A percentile compares a stretch with the other conserved stretches of the same genome.
These are phyloP conservation scores for Cavenderia fasciculata DNA, from an alignment of 78 protist species.

Conservation along the genomic window DNA sequence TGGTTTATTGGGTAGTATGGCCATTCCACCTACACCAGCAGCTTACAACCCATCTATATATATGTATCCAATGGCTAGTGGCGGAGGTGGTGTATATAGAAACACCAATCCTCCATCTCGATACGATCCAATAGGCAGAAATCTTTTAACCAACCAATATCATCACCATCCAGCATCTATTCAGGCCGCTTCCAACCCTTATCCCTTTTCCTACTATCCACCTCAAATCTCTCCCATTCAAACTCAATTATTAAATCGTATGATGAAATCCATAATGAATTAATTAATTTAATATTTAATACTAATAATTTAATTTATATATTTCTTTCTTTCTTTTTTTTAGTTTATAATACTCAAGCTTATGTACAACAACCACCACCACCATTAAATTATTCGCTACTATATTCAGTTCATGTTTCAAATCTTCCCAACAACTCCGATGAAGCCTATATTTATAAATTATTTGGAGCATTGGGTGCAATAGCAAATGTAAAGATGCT, in stretches of 20 bases:
- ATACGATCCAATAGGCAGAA: background rate
- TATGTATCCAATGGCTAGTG: too few relatives aligned
- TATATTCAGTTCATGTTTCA: slow-evolving; percentile 18
- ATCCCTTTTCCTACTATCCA: background rate
- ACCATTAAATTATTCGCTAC: background rate
- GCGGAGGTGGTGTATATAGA: background rate
- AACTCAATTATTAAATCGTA: background rate
- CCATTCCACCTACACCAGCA: too few relatives aligned
- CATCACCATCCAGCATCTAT: background rate
- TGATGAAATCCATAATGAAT: background rate
- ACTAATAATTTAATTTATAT: too few relatives aligned
- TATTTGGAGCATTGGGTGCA: slow-evolving; percentile 28
- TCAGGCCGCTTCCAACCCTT: background rate
- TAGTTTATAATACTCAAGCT: background rate
- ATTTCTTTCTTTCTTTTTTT: background rate
- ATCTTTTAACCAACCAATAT: background rate
- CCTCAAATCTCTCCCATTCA: background rate
- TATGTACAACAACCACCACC: too few relatives aligned
- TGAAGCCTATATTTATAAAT: slow-evolving; percentile 24
- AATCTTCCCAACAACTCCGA: slow-evolving; percentile 8
- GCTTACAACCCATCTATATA: too few relatives aligned
- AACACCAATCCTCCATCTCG: background rate
- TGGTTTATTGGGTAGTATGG: too few relatives aligned
- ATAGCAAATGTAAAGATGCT: slow-evolving; percentile 11
- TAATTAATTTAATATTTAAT: too few relatives aligned